phyloP scores from a whole-genome alignment of 1,284 basidiomycete species.

The Heliocybe sulcata region DNA sequence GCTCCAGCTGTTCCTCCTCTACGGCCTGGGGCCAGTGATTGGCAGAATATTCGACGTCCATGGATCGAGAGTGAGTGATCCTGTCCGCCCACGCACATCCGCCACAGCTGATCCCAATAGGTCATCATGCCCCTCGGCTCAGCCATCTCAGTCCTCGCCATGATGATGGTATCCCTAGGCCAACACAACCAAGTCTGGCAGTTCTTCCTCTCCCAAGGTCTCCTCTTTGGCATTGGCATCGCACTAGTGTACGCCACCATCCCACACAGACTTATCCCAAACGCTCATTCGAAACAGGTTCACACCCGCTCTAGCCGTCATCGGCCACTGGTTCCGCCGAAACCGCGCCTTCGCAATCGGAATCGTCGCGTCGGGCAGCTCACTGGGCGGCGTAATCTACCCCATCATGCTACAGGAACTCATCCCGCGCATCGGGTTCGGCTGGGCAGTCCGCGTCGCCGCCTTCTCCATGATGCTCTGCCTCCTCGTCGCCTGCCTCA shows the following conservation, averaged over 20 bases:
- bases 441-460: conserved; percentile 43
- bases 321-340: conserved; percentile 44
- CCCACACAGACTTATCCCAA: neutral
- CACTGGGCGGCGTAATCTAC: conserved; percentile 56
- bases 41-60: conserved; percentile 32
- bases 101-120: conserved; percentile 9
- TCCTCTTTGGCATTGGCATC: conserved; percentile 27
- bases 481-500: conserved; percentile 18
- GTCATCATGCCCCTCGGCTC: conserved; percentile 25
- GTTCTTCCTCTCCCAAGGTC: conserved; percentile 28
- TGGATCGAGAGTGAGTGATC: conserved; percentile 12
- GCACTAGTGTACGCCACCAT: conserved; percentile 23
- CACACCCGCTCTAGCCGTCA: conserved; percentile 17
- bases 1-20: conserved; percentile 36
- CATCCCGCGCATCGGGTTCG: conserved; percentile 49
- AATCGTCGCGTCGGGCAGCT: conserved; percentile 31
- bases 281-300: conserved; percentile 13
- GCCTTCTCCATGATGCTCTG: conserved; percentile 25
- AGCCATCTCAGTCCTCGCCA: conserved; percentile 23
- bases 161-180: conserved; percentile 30
- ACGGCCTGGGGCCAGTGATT: conserved; percentile 21
- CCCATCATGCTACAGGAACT: conserved; percentile 58
- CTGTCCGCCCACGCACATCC: neutral
- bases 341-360: conserved; percentile 49
- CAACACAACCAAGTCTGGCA: conserved; percentile 24